phyloP scores from a whole-genome alignment of 768 basidiomycete species.

The Boletus sp. region DNA sequence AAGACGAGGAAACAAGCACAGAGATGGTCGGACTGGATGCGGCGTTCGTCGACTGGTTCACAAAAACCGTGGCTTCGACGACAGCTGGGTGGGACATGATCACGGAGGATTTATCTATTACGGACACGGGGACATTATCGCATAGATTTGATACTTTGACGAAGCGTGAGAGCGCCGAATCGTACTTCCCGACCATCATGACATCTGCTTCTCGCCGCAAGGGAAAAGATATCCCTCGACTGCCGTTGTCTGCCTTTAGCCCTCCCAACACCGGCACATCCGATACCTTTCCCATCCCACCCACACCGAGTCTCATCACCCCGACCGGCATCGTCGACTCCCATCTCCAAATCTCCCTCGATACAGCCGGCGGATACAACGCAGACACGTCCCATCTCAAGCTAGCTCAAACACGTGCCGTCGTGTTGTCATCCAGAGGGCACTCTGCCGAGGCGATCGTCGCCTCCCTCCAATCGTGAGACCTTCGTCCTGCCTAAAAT shows the following conservation, averaged over 20 bases:
- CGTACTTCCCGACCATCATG: background rate
- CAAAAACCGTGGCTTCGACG: conserved; percentile 25
- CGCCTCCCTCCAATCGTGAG: conserved; percentile 42
- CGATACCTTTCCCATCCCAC: conserved; percentile 66
- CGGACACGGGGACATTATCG: background rate
- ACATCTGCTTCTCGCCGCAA: conserved; percentile 51
- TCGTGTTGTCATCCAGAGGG: conserved; percentile 55
- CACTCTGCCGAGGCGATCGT: conserved; percentile 38
- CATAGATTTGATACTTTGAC: background rate
- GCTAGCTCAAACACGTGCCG: conserved; percentile 51
- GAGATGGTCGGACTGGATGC: conserved; percentile 32
- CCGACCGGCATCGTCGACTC: conserved; percentile 68
- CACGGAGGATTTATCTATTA: too few relatives aligned
- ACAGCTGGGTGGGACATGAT: conserved; percentile 2
- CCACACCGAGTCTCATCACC: conserved; percentile 64
- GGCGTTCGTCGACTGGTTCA: conserved; percentile 8
- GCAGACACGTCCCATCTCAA: conserved; percentile 42
- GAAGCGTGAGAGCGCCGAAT: conserved; percentile 5
- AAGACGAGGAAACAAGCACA: conserved; percentile 26
- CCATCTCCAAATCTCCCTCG: conserved; percentile 49
- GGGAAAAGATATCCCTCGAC: conserved; percentile 64
- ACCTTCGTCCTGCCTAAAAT: background rate
- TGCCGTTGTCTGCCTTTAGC: conserved; percentile 75
- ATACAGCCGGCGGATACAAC: conserved; percentile 19
- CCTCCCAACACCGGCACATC: conserved; percentile 66